Base-by-base conservation (phyloP, 1,139 yeast genomes). In the Spathaspora jeffriesii region DNA sequence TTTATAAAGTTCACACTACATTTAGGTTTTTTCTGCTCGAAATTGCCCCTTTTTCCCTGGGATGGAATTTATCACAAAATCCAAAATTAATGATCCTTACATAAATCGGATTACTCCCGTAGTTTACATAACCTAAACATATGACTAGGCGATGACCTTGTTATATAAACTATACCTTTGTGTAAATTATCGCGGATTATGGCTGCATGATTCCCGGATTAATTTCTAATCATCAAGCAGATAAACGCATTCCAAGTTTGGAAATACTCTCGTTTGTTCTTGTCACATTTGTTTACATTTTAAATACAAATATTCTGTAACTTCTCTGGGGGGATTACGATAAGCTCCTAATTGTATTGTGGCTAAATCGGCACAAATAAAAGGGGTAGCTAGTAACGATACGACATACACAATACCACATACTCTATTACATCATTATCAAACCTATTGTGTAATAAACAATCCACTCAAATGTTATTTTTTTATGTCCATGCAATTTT, bases 61-160 rank as follows among this genome's bases (percentile, higher is more conserved):
- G 18, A 15, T 32, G n/a, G n/a, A n/a, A n/a, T n/a, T n/a, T 32
- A 32, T 17, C 38, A 34, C 38, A 34, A 34, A 34, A 34, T 14
- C 5, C 9, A 17, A 34, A 34, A 18, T 17, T n/a, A 4, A 15
- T 34, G 38, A 34, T 18, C 23, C 23, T 15, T 18, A 34, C 22
- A 34, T 34, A 10, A 34, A 15, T 34, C 38, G 38, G 38, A 34
- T 18, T 17, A 17, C 17, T 32, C 7, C 22, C 22, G 23, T 17
- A 14, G 15, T 7, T 3, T 14, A 15, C 5, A 11, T 13, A 18
- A 14, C 15, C 15, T 5, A 34, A 34, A 34, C 23, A 34, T 15
- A 34, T 34, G 38, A 34, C 37, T 32, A 15, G 5, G 38, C 20
- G 38, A 4, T 18, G 22, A 18, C 20, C 13, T 10, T 4, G 10